Evolutionary conservation across 495 filamentous ascomycete genomes (phyloP), one percentile per base, ranked within the genome.

Genomic region (Daldinia caldariorum): DNA sequence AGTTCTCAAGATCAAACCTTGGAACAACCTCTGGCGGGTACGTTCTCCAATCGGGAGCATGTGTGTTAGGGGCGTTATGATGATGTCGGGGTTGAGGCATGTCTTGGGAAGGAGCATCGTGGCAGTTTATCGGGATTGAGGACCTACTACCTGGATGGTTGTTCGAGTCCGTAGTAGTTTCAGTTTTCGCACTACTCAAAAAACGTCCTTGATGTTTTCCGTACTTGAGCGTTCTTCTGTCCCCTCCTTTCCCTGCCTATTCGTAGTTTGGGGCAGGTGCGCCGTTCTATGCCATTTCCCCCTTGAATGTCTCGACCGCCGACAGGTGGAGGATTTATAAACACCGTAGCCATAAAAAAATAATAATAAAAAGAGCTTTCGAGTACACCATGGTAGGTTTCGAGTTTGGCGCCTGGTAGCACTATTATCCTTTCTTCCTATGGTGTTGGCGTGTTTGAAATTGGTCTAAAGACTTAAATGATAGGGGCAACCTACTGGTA

Each of bases 201-300:
- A 18, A 14, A 12, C 49, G 18, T 8, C 58, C n/a, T 20, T 31
- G 32, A 38, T 4, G 0, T 60, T 53, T 53, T 66, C 59, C 12
- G 22, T 37, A 6, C 49, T 43, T 8, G 38, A 37, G 20, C 13
- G 29, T 39, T 31, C 22, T 37, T 38, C 39, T 57, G 22, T 31
- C 13, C 38, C 7, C 0, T 35, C 34, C 6, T 39, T 57, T 20
- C 20, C 34, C 34, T 38, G 54, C 9, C 34, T 57, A 43, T 29
- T 31, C 4, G 16, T 38, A 38, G 20, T 32, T 32, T 26, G 32
- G 37, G 39, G 34, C 12, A 60, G 43, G 49, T 22, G 26, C 22
- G 63, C 20, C 12, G 54, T 39, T 32, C 63, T 59, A 4, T 59
- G 59, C 67, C 53, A 64, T 37, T 45, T 37, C 16, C 59, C 45